A percentile compares a stretch with the other conserved stretches of the same genome.
Evolutionary conservation across 345 rosid genomes (phyloP).

Genomic region (Arabidopsis thaliana): DNA sequence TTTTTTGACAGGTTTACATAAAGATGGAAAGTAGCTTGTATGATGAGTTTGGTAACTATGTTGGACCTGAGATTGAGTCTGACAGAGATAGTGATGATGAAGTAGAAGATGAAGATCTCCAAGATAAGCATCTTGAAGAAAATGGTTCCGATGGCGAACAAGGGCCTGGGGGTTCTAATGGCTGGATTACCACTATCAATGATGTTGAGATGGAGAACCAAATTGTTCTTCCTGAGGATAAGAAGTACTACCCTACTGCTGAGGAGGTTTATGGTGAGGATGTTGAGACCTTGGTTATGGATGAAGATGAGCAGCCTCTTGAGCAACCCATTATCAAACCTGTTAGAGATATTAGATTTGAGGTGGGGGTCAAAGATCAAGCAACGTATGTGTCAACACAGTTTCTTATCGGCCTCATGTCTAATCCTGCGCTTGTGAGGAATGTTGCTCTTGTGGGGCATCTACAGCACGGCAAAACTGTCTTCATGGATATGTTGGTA

Average conservation of each 20-base stretch:
- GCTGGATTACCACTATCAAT: constrained; percentile 77
- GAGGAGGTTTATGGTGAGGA: constrained; percentile 97
- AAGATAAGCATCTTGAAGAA: constrained; percentile 55
- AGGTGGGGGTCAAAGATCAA: constrained; percentile 95
- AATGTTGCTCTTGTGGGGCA: constrained; percentile 98
- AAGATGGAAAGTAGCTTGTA: constrained; percentile 93
- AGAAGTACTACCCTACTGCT: constrained; percentile 96
- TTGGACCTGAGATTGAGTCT: constrained; percentile 96
- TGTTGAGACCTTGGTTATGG: constrained; percentile 95
- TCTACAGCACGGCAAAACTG: constrained; percentile 90
- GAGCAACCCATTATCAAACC: constrained; percentile 93
- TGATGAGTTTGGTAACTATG: constrained; percentile 98
- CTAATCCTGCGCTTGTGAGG: constrained; percentile 83
- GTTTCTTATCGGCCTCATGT: constrained; percentile 94
- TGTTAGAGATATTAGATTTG: constrained; percentile 77
- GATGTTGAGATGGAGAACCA: constrained; percentile 95
- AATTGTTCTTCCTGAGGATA: constrained; percentile 94
- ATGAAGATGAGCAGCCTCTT: constrained; percentile 92
- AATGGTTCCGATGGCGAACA: constrained; percentile 69
- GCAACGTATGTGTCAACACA: constrained; percentile 90
- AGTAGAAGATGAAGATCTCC: constrained; percentile 71
- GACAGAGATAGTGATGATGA: constrained; percentile 80
- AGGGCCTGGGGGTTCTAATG: constrained; percentile 59
- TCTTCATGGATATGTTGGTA: constrained; percentile 98
- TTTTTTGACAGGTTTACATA: constrained; percentile 27